Percentiles rank a stretch among this genome's conserved stretches.
phyloP scores from a whole-genome alignment of 257 asterid genomes.

The Knoxia roxburghii region DNA sequence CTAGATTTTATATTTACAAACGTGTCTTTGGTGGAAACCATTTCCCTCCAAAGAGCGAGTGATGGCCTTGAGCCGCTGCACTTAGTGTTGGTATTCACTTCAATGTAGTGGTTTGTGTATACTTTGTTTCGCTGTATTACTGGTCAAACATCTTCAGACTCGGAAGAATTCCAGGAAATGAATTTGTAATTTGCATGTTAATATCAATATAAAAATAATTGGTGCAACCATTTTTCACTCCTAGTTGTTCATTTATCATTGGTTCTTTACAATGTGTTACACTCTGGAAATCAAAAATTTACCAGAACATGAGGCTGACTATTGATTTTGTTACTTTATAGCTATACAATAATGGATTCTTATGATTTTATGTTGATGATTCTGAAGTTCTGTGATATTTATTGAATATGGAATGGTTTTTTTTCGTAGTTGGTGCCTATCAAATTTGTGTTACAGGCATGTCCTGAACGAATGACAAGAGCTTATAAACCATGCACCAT shows the following conservation, averaged over 20 bases:
- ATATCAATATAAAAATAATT: neutral
- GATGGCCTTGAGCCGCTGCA: slow-evolving; percentile 12
- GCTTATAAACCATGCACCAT: too few species aligned
- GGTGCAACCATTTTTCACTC: neutral
- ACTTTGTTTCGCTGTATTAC: neutral
- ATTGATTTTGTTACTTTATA: neutral
- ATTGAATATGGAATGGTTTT: neutral
- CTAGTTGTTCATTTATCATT: neutral
- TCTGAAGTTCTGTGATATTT: neutral
- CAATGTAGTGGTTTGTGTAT: neutral
- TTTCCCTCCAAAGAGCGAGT: slow-evolving; percentile 61
- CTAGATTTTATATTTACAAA: slow-evolving; percentile 71
- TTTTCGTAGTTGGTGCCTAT: neutral
- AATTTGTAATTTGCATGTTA: too few species aligned
- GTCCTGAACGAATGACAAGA: too few species aligned
- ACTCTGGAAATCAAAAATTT: neutral
- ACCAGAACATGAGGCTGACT: neutral
- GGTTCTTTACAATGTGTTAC: neutral
- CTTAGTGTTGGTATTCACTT: neutral
- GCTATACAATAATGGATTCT: neutral
- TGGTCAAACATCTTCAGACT: too few species aligned
- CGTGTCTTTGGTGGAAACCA: slow-evolving; percentile 76
- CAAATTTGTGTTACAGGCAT: too few species aligned
- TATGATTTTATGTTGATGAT: neutral
- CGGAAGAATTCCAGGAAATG: too few species aligned